A percentile compares a stretch with the other conserved stretches of the same genome.
These are phyloP conservation scores for Rhynchospora breviuscula DNA, from an alignment of 176 grass and related monocot genomes.

Conservation along the genomic window DNA sequence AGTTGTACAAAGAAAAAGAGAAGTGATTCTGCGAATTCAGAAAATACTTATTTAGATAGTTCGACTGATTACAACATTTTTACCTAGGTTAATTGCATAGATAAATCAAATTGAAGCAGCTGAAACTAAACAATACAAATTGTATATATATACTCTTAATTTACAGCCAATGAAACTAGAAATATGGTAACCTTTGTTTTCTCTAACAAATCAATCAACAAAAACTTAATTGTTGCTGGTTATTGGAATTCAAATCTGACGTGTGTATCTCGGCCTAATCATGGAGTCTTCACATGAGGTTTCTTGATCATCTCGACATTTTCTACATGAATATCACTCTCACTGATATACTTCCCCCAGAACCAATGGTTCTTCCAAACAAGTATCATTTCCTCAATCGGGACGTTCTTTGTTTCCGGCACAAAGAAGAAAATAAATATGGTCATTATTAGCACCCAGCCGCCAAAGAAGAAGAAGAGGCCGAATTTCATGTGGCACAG, in stretches of 20 bases:
- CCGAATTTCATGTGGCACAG: conserved; percentile 71
- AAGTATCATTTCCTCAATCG: conserved; percentile 15
- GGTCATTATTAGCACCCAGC: conserved; percentile 18
- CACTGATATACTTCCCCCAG: conserved; percentile 16
- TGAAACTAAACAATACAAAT: not conserved
- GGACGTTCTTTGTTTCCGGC: conserved; percentile 18
- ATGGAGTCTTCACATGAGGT: conserved; percentile 11
- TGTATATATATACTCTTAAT: not conserved
- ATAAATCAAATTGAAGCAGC: not conserved
- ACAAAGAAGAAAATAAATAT: conserved; percentile 2
- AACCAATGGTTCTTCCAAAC: conserved; percentile 21
- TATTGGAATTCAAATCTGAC: not conserved
- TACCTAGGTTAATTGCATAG: not conserved
- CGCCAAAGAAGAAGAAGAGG: conserved; percentile 61
- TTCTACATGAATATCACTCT: conserved; percentile 9
- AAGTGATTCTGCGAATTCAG: not conserved
- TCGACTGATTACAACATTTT: not conserved
- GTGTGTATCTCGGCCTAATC: not conserved
- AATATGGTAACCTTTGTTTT: not conserved
- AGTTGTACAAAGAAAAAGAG: not conserved
- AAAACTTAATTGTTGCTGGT: not conserved
- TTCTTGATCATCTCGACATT: conserved; percentile 8
- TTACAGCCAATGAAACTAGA: not conserved
- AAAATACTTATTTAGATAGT: not conserved
- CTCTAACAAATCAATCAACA: not conserved